Evolutionary conservation across 306 rosid species (phyloP), one percentile per base, ranked within the genome.

Genomic region (Pachyrhizus erosus): DNA sequence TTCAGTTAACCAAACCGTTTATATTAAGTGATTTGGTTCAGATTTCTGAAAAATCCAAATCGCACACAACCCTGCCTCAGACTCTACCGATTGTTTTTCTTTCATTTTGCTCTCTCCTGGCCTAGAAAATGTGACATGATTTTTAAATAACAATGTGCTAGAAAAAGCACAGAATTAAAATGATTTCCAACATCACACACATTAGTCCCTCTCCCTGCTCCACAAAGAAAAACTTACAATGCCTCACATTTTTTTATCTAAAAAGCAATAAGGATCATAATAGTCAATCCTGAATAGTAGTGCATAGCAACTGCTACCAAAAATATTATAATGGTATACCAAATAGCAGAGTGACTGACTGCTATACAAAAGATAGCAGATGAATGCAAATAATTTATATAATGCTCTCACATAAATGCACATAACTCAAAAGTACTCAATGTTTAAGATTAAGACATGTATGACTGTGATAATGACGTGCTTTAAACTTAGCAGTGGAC

Each of bases 41-140:
- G n/a, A n/a, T n/a, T n/a, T n/a, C n/a, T n/a, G n/a, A n/a, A n/a
- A n/a, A n/a, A n/a, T n/a, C n/a, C n/a, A n/a, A n/a, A n/a, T n/a
- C n/a, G n/a, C n/a, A n/a, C n/a, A n/a, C n/a, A n/a, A n/a, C n/a
- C n/a, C n/a, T n/a, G n/a, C 5, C 39, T 39, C 31, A 33, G 2
- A 37, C 34, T 13, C 37, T 37, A 13, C 14, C 3, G 72, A 24
- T 52, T 61, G 23, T 13, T 12, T 34, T 48, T 39, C 7, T 48
- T 43, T 48, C 43, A 13, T 71, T 20, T 60, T 57, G 52, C 23
- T 45, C 33, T 62, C 68, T 77, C 60, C 48, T 58, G 43, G 49
- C 75, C 54, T 7, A 9, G 78, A 70, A 77, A 57, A 48, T 33
- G 23, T 27, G 70, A 7, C 40, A 55, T 10, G 9, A 46, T 9